Conservation (phyloP, 2,329 filamentous ascomycete species). For the Chrysosporium keratinophilum region DNA sequence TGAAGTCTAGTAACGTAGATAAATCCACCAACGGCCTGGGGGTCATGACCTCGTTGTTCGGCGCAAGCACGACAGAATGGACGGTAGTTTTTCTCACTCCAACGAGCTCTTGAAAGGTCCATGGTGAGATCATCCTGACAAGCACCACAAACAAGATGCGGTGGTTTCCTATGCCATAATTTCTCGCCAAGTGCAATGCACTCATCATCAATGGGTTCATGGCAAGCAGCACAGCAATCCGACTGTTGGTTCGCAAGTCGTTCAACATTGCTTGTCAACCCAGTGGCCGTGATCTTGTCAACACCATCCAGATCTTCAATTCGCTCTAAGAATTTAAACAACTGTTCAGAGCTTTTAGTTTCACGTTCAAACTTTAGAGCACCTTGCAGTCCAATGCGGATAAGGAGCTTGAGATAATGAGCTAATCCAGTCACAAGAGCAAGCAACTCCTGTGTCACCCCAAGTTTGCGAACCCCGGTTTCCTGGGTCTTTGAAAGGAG, state of each 20-base stretch:
- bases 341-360: conserved; percentile 58
- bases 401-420: conserved; percentile 94
- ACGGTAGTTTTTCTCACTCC: conserved; percentile 56
- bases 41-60: conserved; percentile 38
- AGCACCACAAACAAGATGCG: conserved; percentile 58
- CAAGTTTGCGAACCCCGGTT: conserved; percentile 75
- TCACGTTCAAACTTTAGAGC: conserved; percentile 85
- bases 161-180: conserved; percentile 64
- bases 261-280: conserved; percentile 55
- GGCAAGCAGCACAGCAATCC: conserved; percentile 73
- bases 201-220: conserved; percentile 86
- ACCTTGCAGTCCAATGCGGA: conserved; percentile 91
- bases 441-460: conserved; percentile 96
- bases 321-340: conserved; percentile 74
- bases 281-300: conserved; percentile 57
- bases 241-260: conserved; percentile 63
- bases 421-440: conserved; percentile 91
- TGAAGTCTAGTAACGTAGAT: conserved; percentile 72
- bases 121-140: conserved; percentile 66
- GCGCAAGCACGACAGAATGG: conserved; percentile 63
- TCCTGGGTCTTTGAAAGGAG: conserved; percentile 91
- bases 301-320: conserved; percentile 71
- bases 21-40: conserved; percentile 53
- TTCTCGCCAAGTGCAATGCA: conserved; percentile 65
- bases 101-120: conserved; percentile 57